phyloP scores from a whole-genome alignment of 495 filamentous ascomycete species.

The Neohortaea acidophila region DNA sequence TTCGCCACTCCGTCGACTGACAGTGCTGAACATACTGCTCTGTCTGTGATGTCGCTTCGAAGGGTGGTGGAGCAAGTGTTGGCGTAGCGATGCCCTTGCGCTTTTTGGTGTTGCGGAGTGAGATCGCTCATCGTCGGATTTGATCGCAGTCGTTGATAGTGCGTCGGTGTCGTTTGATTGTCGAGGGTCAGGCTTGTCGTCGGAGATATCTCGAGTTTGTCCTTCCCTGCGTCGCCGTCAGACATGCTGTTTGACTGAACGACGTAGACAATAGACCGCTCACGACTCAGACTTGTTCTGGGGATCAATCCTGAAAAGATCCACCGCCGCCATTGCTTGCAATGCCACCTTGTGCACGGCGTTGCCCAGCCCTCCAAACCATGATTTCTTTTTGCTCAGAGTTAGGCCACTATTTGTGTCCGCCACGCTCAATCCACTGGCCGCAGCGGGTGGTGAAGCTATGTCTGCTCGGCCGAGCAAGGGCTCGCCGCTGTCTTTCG shows the following conservation, averaged over 20 bases:
- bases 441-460: neutral
- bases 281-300: neutral
- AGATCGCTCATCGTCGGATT: neutral
- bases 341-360: neutral
- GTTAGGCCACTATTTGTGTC: too few species aligned
- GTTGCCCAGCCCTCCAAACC: neutral
- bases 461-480: neutral
- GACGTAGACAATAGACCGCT: neutral
- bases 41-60: neutral
- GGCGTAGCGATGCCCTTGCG: neutral
- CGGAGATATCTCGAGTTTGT: too few species aligned
- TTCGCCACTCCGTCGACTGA: neutral
- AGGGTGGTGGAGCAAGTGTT: neutral
- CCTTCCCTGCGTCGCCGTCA: too few species aligned
- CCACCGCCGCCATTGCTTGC: neutral
- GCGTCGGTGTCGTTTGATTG: neutral
- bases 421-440: neutral
- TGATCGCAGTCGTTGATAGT: neutral
- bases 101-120: neutral
- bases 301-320: neutral
- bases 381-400: conserved; percentile 2
- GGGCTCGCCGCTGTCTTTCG: too few species aligned
- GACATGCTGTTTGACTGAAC: neutral
- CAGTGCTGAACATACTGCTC: neutral
- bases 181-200: too few species aligned